phyloP scores from a whole-genome alignment of 306 rosid genomes.

The Echinosophora koreensis region DNA sequence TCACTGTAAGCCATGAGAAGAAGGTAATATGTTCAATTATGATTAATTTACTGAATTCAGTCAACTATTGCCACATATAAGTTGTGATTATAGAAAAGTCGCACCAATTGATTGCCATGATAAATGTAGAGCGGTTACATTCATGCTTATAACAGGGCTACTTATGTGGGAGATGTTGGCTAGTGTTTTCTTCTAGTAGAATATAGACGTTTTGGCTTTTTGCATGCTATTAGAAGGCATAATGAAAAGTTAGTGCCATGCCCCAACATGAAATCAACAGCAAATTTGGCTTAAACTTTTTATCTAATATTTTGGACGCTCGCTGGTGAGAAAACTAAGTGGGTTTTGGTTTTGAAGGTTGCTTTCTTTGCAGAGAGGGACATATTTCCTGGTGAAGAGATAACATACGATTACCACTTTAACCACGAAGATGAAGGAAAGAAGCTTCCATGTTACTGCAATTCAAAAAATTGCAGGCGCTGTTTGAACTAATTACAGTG shows the following conservation, averaged over 20 bases:
- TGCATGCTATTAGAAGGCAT: not conserved
- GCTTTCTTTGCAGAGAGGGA: constrained; percentile 77
- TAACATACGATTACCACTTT: constrained; percentile 76
- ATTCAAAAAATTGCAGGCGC: constrained; percentile 76
- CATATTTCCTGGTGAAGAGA: constrained; percentile 79
- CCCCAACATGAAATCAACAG: not conserved
- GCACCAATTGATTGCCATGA: constrained; percentile 25
- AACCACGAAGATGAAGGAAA: constrained; percentile 81
- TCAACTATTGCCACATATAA: not conserved
- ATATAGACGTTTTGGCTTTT: not conserved
- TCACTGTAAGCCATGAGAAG: constrained; percentile 66
- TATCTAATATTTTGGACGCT: constrained; percentile 1
- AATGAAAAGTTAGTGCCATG: not conserved
- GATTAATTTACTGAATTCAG: constrained; percentile 1
- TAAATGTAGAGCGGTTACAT: not conserved
- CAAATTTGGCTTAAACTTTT: not conserved
- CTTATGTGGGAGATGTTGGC: constrained; percentile 1
- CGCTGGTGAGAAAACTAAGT: not conserved
- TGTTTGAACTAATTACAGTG: constrained; percentile 55
- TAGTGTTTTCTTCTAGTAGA: not conserved
- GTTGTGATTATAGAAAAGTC: not conserved
- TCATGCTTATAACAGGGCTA: not conserved
- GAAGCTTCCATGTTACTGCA: constrained; percentile 77
- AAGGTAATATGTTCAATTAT: constrained; percentile 55
- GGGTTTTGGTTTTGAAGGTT: constrained; percentile 58